Conservation (phyloP, 345 rosid genomes). For the Hypericum perforatum region DNA sequence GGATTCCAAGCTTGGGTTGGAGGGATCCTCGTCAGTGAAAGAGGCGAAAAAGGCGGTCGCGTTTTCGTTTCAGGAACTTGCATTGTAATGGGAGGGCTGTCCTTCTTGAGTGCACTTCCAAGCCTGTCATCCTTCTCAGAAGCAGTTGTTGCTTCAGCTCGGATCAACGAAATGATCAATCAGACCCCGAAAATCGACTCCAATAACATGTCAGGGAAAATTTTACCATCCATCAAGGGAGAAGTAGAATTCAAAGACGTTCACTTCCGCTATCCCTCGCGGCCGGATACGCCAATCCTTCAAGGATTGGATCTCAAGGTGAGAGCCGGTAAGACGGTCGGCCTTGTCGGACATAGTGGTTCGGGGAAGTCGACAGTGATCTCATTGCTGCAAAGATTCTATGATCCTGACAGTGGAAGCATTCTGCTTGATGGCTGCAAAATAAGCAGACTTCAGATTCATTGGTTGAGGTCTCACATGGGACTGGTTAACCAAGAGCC, state of each 20-base stretch:
- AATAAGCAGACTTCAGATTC: conserved; percentile 32
- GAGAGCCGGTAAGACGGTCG: conserved; percentile 32
- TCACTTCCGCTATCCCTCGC: conserved; percentile 40
- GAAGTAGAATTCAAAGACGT: conserved; percentile 36
- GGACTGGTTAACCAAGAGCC: conserved; percentile 52
- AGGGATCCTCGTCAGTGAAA: conserved; percentile 35
- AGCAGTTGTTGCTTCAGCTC: conserved; percentile 26
- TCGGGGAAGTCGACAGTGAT: conserved; percentile 50
- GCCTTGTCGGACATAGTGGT: conserved; percentile 51
- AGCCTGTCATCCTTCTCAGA: conserved; percentile 33
- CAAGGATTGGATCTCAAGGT: conserved; percentile 35
- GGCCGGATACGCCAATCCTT: conserved; percentile 29
- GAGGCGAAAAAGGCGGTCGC: conserved; percentile 39
- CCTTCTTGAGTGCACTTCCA: conserved; percentile 35
- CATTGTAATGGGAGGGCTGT: conserved; percentile 37
- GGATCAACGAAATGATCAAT: conserved; percentile 34
- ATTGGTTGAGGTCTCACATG: conserved; percentile 46
- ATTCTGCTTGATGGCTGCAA: conserved; percentile 35
- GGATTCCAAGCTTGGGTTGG: conserved; percentile 49
- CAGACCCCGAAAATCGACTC: conserved; percentile 28
- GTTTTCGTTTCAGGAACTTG: conserved; percentile 34
- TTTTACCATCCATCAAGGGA: conserved; percentile 33
- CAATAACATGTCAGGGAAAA: conserved; percentile 26
- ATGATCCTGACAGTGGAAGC: conserved; percentile 32
- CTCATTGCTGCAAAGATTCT: conserved; percentile 45